Evolutionary conservation across 768 basidiomycete genomes (phyloP).

Genomic region (Rhodotorula graminis): DNA sequence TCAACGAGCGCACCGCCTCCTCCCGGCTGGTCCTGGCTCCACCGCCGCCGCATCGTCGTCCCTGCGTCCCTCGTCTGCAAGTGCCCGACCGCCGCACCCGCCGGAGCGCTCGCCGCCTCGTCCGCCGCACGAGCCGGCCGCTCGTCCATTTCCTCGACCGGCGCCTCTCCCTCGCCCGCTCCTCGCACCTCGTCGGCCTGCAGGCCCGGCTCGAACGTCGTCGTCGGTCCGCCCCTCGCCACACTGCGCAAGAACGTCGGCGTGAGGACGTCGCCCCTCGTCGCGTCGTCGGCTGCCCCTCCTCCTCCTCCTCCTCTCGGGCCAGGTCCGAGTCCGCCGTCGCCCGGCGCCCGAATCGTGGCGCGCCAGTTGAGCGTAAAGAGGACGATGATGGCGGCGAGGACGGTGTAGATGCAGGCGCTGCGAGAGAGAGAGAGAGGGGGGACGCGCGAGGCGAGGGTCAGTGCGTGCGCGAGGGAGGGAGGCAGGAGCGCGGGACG

Average conservation of each 20-base stretch:
- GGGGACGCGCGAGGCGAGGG: neutral
- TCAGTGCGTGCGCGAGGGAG: neutral
- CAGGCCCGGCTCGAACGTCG: too few species aligned
- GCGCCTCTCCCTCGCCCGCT: neutral
- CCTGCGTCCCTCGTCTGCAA: too few species aligned
- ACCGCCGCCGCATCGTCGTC: too few species aligned
- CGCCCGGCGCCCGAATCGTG: neutral
- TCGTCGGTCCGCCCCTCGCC: too few species aligned
- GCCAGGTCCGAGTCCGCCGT: too few species aligned
- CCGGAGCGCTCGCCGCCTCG: too few species aligned
- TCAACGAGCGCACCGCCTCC: too few species aligned
- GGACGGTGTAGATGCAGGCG: slow-evolving; percentile 19
- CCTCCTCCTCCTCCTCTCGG: neutral
- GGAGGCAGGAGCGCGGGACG: neutral
- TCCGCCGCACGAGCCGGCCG: too few species aligned
- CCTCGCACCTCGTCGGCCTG: neutral
- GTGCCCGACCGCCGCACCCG: too few species aligned
- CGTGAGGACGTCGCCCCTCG: neutral
- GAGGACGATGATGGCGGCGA: slow-evolving; percentile 15
- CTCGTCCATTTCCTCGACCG: too few species aligned
- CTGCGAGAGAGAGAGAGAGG: neutral
- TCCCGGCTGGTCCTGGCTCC: too few species aligned
- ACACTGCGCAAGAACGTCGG: neutral
- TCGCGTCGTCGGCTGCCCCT: neutral
- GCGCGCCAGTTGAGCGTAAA: slow-evolving; percentile 21